Base-by-base conservation (phyloP, 2,329 filamentous ascomycete genomes). In the Sporothrix euskadiensis region DNA sequence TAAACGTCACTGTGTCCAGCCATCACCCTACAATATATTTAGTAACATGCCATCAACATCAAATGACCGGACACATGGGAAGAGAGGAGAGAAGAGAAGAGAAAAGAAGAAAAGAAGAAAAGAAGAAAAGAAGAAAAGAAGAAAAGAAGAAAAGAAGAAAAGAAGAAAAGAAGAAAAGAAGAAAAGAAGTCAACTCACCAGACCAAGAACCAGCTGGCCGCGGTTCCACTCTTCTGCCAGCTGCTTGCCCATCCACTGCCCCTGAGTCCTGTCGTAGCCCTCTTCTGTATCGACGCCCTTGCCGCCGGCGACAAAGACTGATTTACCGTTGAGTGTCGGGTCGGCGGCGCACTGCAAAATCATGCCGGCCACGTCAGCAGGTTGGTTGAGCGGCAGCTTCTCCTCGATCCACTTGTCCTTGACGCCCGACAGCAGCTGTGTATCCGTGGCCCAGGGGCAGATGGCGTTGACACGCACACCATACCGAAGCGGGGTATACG, bases 401-500 rank as follows among this genome's bases (percentile, higher is more conserved):
- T 80, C 77, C 22, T 80, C 77, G 32, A 78, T 77, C 83, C 83
- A 86, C 30, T 76, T 73, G 12, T 80, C 76, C 1, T 80, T 78
- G 72, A 84, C 83, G 1, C 81, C 80, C 8, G 78, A 78, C 0
- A 84, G 83, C 19, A 85, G 81, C 65, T 83, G 80, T 8, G 84
- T 85, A 1, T 83, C 83, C 0, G 84, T 86, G 22, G 85, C 81
- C 78, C 84, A 86, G 1, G 84, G 84, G 8, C 83, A 84, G 32
- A 86, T 79, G 3, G 81, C 83, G 75, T 85, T 86, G n/a, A 82
- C 80, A 10, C 83, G 77, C 3, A 85, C 80, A 14, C 78, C 77
- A 16, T 81, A 78, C 57, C 79, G 76, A 1, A 77, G 74, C 0
- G 83, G 78, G 0, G 78, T 75, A 72, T 73, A 78, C 1, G 76